phyloP scores from a whole-genome alignment of 371 early-diverging fungal species.

The Zancudomyces culisetae region DNA sequence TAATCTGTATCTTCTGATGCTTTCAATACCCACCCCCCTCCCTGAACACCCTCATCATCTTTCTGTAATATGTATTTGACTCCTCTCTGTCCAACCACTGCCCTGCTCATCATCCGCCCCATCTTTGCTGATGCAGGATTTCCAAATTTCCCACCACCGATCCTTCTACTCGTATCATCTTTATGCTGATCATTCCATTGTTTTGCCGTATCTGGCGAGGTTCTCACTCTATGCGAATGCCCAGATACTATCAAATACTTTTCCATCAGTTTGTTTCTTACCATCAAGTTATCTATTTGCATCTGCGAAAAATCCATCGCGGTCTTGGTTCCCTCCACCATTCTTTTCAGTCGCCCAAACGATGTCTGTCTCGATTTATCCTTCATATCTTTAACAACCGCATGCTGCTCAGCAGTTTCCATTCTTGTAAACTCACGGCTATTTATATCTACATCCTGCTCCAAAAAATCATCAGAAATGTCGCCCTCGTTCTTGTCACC shows the following conservation, averaged over 20 bases:
- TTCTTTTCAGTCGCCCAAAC: conserved; percentile 44
- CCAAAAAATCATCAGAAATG: too few species aligned
- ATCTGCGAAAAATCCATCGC: conserved; percentile 71
- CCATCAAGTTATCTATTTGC: conserved; percentile 70
- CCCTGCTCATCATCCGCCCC: conserved; percentile 8
- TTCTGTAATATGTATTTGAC: conserved; percentile 66
- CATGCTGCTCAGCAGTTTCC: conserved; percentile 77
- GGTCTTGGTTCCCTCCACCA: conserved; percentile 40
- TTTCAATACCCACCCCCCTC: conserved; percentile 48
- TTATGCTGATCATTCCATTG: too few species aligned
- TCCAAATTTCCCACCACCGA: too few species aligned
- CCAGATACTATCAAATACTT: conserved; percentile 41
- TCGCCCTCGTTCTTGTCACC: too few species aligned
- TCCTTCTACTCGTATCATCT: too few species aligned
- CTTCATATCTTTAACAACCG: conserved; percentile 70
- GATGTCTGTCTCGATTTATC: conserved; percentile 59
- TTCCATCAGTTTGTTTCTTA: conserved; percentile 71
- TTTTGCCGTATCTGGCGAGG: background rate
- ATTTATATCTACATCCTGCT: too few species aligned
- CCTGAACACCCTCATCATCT: conserved; percentile 47
- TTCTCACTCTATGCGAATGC: too few species aligned
- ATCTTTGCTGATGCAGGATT: too few species aligned
- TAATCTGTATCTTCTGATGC: conserved; percentile 9
- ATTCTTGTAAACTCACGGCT: too few species aligned
- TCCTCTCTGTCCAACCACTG: conserved; percentile 62